Evolutionary conservation across 2,329 filamentous ascomycete genomes (phyloP).

Genomic region (Arachnopeziza araneosa): DNA sequence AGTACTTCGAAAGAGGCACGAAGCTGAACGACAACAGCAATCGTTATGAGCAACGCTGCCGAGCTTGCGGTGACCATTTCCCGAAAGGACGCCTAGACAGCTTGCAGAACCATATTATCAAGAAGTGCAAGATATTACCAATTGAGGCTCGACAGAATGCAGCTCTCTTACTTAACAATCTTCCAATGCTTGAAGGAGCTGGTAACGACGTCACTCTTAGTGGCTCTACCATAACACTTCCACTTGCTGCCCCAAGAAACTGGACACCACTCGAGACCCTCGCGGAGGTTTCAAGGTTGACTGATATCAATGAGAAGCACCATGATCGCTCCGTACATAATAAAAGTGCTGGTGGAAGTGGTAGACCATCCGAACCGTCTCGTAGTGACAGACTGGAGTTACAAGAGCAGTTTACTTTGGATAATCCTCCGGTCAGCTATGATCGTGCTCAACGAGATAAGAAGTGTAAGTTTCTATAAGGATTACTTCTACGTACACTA

Average conservation of each 20-base stretch:
- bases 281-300: slow-evolving; percentile 79
- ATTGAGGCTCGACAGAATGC: slow-evolving; percentile 71
- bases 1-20: slow-evolving; percentile 81
- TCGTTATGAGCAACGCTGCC: slow-evolving; percentile 87
- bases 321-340: slow-evolving; percentile 45
- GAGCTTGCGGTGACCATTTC: slow-evolving; percentile 80
- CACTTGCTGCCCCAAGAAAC: slow-evolving; percentile 47
- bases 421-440: slow-evolving; percentile 48
- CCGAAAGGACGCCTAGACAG: slow-evolving; percentile 85
- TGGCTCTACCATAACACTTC: slow-evolving; percentile 18
- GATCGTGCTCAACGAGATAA: slow-evolving; percentile 36
- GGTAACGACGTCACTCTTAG: slow-evolving; percentile 30
- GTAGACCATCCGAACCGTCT: slow-evolving; percentile 17
- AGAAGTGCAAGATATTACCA: slow-evolving; percentile 77
- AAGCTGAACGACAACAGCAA: slow-evolving; percentile 89
- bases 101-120: slow-evolving; percentile 74
- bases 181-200: slow-evolving; percentile 45
- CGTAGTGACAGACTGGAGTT: slow-evolving; percentile 40
- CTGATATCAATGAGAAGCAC: slow-evolving; percentile 60
- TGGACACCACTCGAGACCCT: slow-evolving; percentile 82
- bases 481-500: slow-evolving; percentile 17
- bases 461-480: slow-evolving; percentile 32
- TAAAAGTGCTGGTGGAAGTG: slow-evolving; percentile 33
- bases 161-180: slow-evolving; percentile 65
- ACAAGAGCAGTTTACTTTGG: slow-evolving; percentile 53